Conservation (phyloP, 23 red algal species). For the Chondrus crispus region DNA sequence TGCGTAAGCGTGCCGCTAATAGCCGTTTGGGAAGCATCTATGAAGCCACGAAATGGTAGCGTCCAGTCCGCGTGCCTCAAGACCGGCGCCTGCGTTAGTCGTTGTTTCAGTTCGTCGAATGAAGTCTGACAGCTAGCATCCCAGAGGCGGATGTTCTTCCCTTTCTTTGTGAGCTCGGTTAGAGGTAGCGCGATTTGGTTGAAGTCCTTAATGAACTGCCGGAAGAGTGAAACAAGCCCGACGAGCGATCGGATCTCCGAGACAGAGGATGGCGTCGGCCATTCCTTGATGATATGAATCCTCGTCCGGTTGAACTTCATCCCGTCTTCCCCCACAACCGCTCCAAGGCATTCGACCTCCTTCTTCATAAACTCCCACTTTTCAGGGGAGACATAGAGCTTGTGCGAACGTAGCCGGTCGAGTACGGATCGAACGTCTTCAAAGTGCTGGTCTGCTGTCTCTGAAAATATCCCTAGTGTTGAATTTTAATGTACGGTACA, state of each 20-base stretch:
- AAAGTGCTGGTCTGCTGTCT: not conserved
- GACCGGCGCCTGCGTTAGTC: not conserved
- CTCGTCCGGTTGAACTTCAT: not conserved
- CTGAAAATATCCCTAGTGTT: conserved; percentile 19
- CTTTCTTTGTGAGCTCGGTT: not conserved
- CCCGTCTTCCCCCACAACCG: not conserved
- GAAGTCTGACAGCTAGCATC: not conserved
- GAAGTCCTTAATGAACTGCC: not conserved
- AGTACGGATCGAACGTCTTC: not conserved
- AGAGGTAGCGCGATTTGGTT: not conserved
- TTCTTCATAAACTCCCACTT: not conserved
- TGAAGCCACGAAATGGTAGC: not conserved
- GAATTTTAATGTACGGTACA: no score
- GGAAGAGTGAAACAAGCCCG: conserved; percentile 3
- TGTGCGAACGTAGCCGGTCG: not conserved
- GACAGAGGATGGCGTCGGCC: not conserved
- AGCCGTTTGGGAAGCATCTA: not conserved
- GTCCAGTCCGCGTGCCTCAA: not conserved
- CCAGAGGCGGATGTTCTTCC: not conserved
- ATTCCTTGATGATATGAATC: not conserved
- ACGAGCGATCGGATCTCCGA: not conserved
- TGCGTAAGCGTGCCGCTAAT: not conserved
- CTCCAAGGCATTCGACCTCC: not conserved
- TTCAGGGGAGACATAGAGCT: not conserved
- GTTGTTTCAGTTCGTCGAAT: not conserved